Evolutionary conservation across 306 rosid genomes (phyloP), one percentile per base, ranked within the genome.

Genomic region (Begonia masoniana): DNA sequence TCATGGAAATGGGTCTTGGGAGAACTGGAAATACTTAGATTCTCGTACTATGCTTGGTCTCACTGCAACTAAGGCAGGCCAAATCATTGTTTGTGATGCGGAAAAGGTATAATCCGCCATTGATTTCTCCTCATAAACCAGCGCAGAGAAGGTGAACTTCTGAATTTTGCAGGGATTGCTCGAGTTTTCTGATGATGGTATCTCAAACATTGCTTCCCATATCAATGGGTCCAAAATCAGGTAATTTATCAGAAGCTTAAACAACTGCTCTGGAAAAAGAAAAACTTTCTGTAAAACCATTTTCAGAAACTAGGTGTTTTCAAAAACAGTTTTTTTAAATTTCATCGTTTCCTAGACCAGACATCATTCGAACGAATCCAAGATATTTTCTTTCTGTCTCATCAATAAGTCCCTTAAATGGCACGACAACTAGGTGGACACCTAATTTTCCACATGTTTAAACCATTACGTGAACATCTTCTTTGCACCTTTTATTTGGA

Each of bases 11-110:
- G 80, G 73, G 43, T 15, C 59, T 5, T 80, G 59, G 83, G 85
- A 86, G 71, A 59, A 80, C 31, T 82, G 95, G 88, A 77, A 77
- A 72, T 58, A 62, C 69, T 51, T 64, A 0, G 71, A 76, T n/a
- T 68, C 72, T 31, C 7, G 41, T 1, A 23, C 64, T 54, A 41
- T 80, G 50, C 67, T 86, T 14, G 95, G 95, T 54, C 59, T 80
- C 52, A 39, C 79, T 13, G 41, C 65, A 26, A 71, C 84, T 35
- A 65, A 45, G 35, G 52, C 74, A 19, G 74, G 74, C 50, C 64
- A 52, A 51, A 41, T 86, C 35, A 43, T 86, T 57, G 85, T 73
- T 0, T 82, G 95, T 58, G 93, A 82, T 67, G 0, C 69, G 21
- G 75, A 65, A 48, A 49, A 74, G 74, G 79, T 65, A 57, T 12